These are phyloP conservation scores for Casuarina equisetifolia DNA, from an alignment of 306 rosid genomes.

Conservation along the genomic window DNA sequence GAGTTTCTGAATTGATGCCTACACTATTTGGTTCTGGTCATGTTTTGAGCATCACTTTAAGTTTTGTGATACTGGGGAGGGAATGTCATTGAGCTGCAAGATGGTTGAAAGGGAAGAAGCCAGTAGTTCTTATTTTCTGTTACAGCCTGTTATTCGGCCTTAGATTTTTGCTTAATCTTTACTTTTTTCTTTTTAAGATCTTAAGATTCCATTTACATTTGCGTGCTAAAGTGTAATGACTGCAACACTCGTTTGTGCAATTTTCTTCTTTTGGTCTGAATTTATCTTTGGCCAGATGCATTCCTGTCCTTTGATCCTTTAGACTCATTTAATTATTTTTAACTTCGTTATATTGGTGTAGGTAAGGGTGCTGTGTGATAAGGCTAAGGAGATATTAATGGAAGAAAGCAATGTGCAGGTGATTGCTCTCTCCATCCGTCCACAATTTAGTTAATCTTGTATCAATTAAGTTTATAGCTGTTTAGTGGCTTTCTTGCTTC, in stretches of 20 bases:
- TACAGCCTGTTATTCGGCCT: neutral
- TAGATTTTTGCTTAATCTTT: neutral
- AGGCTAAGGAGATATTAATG: slow-evolving; percentile 96
- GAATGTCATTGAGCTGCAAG: neutral
- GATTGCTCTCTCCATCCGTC: neutral
- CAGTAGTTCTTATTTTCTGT: neutral
- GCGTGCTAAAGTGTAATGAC: neutral
- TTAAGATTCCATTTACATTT: neutral
- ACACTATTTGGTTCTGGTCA: neutral
- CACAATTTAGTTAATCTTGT: neutral
- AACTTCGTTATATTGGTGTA: slow-evolving; percentile 25
- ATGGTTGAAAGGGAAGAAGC: neutral
- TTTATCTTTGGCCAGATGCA: neutral
- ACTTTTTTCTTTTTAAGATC: neutral
- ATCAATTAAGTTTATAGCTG: neutral
- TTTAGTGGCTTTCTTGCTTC: slow-evolving; percentile 4
- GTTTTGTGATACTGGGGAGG: neutral
- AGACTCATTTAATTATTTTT: slow-evolving; percentile 12
- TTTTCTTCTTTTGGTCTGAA: neutral
- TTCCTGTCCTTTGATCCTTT: slow-evolving; percentile 7
- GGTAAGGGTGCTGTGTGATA: slow-evolving; percentile 84
- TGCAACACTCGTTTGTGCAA: neutral
- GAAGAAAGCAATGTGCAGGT: slow-evolving; percentile 99
- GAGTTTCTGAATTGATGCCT: neutral
- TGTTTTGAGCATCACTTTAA: neutral